These are phyloP conservation scores for Begonia loranthoides DNA, from an alignment of 306 rosid species.

Conservation along the genomic window DNA sequence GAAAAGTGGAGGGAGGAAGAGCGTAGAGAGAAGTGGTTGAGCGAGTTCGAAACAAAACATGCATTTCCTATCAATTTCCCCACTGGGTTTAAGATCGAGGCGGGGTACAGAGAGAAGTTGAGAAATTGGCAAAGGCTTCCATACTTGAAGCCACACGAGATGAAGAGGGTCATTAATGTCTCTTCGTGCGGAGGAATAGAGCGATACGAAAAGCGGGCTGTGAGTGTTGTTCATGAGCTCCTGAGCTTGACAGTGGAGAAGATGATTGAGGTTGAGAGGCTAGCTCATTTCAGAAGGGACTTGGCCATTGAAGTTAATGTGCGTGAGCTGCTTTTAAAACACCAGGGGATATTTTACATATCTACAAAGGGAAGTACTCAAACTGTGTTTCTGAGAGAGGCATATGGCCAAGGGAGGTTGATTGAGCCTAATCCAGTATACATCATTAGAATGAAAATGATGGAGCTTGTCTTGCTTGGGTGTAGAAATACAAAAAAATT, in stretches of 20 bases:
- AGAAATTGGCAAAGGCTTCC: constrained; percentile 81
- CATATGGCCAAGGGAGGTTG: constrained; percentile 39
- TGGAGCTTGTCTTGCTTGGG: constrained; percentile 51
- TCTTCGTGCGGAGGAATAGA: constrained; percentile 38
- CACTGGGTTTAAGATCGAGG: constrained; percentile 42
- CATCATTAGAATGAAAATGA: constrained; percentile 35
- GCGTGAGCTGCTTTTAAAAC: constrained; percentile 43
- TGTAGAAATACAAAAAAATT: constrained; percentile 31
- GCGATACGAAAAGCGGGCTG: constrained; percentile 59
- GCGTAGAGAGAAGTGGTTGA: constrained; percentile 69
- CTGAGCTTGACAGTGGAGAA: constrained; percentile 76
- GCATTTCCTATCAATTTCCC: constrained; percentile 63
- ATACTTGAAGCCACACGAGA: constrained; percentile 56
- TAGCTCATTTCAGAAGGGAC: constrained; percentile 57
- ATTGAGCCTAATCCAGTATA: constrained; percentile 40
- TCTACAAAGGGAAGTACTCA: constrained; percentile 50
- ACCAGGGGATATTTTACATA: constrained; percentile 69
- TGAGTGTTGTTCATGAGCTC: constrained; percentile 68
- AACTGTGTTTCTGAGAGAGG: constrained; percentile 63
- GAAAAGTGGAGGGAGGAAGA: constrained; percentile 67
- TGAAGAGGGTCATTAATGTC: constrained; percentile 24
- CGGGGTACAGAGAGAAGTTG: constrained; percentile 53
- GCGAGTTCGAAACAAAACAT: constrained; percentile 54
- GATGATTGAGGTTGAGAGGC: constrained; percentile 64
- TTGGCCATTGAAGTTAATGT: constrained; percentile 43